These are phyloP conservation scores for Nannochloropsis salina DNA, from an alignment of 108 stramenopile species.

Conservation along the genomic window DNA sequence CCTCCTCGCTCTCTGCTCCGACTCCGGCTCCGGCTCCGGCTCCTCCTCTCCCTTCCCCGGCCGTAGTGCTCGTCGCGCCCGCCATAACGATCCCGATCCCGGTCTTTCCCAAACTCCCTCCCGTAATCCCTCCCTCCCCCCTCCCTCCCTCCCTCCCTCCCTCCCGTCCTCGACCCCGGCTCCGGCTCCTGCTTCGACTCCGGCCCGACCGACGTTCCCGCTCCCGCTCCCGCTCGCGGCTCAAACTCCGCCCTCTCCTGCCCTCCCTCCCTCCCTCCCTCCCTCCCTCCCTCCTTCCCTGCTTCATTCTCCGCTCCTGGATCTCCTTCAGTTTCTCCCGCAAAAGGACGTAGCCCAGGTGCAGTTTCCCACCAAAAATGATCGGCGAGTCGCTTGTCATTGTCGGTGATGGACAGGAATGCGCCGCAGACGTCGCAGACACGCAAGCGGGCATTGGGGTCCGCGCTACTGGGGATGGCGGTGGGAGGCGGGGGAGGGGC, in stretches of 20 bases:
- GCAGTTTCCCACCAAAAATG: conserved; percentile 56
- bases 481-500: background rate
- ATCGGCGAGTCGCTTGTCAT: conserved; percentile 53
- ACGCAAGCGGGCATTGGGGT: background rate
- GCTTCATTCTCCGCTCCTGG: conserved; percentile 30
- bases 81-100: background rate
- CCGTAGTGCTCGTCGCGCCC: background rate
- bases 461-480: background rate
- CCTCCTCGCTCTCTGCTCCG: background rate
- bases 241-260: background rate
- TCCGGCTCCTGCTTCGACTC: background rate
- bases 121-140: background rate
- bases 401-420: conserved; percentile 57
- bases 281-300: background rate
- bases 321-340: conserved; percentile 49
- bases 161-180: background rate
- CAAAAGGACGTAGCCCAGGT: conserved; percentile 49
- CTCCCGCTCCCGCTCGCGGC: background rate
- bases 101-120: background rate
- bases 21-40: background rate
- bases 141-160: background rate
- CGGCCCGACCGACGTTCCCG: background rate
- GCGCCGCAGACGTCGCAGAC: conserved; percentile 57
- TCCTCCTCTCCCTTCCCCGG: background rate
- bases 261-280: conserved; percentile 27